These are phyloP conservation scores for Amylostereum areolatum DNA, from an alignment of 1,284 basidiomycete genomes.

Conservation along the genomic window DNA sequence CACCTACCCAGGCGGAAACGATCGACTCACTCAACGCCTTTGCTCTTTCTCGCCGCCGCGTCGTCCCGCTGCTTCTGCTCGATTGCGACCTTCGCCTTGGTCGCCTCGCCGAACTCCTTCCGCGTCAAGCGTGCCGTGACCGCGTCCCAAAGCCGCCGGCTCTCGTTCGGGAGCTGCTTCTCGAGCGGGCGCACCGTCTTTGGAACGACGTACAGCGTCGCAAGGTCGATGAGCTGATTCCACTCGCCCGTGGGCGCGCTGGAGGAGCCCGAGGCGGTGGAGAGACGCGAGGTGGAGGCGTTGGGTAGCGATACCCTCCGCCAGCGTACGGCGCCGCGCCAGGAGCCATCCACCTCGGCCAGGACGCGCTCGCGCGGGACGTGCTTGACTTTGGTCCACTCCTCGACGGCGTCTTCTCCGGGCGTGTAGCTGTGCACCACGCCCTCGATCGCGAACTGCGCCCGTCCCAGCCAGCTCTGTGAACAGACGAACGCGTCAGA, in stretches of 20 bases:
- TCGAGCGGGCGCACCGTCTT: conserved; percentile 82
- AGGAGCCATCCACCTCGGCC: conserved; percentile 84
- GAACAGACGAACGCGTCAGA: not conserved
- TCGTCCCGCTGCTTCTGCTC: conserved; percentile 89
- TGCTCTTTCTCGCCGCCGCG: conserved; percentile 77
- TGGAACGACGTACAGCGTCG: conserved; percentile 69
- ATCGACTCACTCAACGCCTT: conserved; percentile 64
- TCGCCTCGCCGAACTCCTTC: conserved; percentile 90
- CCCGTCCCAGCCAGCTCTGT: conserved; percentile 87
- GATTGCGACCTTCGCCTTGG: conserved; percentile 80
- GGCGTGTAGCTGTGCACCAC: conserved; percentile 81
- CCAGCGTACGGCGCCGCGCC: conserved; percentile 83
- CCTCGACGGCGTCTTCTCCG: conserved; percentile 45
- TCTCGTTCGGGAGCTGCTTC: conserved; percentile 78
- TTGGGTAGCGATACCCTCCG: conserved; percentile 43
- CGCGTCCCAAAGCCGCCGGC: conserved; percentile 82
- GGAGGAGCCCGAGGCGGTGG: conserved; percentile 22
- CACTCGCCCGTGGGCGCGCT: conserved; percentile 42
- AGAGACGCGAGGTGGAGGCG: conserved; percentile 19
- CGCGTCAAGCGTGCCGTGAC: conserved; percentile 73
- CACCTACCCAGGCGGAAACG: not conserved
- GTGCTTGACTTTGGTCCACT: conserved; percentile 88
- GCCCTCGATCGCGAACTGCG: conserved; percentile 86
- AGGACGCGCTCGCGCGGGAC: conserved; percentile 78
- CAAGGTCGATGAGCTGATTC: conserved; percentile 72